Evolutionary conservation across 202 grass and related monocot species (phyloP).

Genomic region (Musa balbisiana): DNA sequence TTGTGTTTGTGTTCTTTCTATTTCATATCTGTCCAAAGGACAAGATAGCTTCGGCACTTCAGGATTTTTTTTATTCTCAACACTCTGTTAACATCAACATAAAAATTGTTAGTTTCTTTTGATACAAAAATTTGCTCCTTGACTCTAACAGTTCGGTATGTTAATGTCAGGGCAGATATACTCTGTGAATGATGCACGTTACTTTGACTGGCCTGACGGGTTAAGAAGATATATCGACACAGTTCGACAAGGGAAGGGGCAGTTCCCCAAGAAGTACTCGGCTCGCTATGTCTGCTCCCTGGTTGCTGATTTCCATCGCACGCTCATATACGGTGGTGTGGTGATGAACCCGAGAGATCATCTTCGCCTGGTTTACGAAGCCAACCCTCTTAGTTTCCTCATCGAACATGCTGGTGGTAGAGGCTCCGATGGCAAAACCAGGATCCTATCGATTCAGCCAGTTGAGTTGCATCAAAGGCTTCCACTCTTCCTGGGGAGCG

Average conservation of each 20-base stretch:
- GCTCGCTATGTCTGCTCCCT: slow-evolving; percentile 82
- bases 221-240: slow-evolving; percentile 84
- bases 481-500: slow-evolving; percentile 77
- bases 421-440: slow-evolving; percentile 75
- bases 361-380: slow-evolving; percentile 78
- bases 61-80: no score
- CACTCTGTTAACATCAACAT: no score
- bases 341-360: slow-evolving; percentile 97
- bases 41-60: no score
- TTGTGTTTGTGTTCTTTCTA: no score
- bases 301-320: slow-evolving; percentile 86
- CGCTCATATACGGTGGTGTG: slow-evolving; percentile 73
- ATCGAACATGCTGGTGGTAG: slow-evolving; percentile 75
- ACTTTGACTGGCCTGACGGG: slow-evolving; percentile 90
- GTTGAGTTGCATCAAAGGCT: slow-evolving; percentile 87
- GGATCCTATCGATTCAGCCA: slow-evolving; percentile 78
- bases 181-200: slow-evolving; percentile 84
- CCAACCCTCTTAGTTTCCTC: slow-evolving; percentile 86
- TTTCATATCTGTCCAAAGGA: no score
- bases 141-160: background rate
- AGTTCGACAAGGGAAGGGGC: slow-evolving; percentile 83
- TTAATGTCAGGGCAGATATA: slow-evolving; percentile 76
- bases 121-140: background rate
- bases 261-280: slow-evolving; percentile 87
- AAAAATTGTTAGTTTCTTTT: background rate